Percentiles rank a stretch among this genome's conserved stretches.
phyloP scores from a whole-genome alignment of 192 early-diverging fungal genomes.

The Coemansia sp. region DNA sequence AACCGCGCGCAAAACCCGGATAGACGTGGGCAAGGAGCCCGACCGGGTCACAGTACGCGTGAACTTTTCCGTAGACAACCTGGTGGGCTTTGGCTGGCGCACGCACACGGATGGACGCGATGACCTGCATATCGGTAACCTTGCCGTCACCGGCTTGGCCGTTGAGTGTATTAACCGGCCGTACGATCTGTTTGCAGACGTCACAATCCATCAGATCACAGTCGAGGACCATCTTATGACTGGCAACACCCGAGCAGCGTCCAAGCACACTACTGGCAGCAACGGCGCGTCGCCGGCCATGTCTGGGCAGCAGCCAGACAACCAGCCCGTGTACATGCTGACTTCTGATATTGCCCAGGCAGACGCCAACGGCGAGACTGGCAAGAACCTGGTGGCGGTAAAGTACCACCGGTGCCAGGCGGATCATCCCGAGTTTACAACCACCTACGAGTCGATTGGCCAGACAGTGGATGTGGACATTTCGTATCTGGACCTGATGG shows the following conservation, averaged over 20 bases:
- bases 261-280: slow-evolving; percentile 1
- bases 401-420: slow-evolving; percentile 71
- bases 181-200: slow-evolving; percentile 60
- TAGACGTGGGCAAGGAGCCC: slow-evolving; percentile 40
- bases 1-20: slow-evolving; percentile 9
- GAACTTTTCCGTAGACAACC: slow-evolving; percentile 48
- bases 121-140: slow-evolving; percentile 49
- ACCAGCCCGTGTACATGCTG: slow-evolving; percentile 38
- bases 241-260: background rate
- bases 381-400: slow-evolving; percentile 67
- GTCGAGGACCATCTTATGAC: slow-evolving; percentile 64
- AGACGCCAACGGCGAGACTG: slow-evolving; percentile 44
- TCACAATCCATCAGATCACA: slow-evolving; percentile 74
- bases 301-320: background rate
- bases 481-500: slow-evolving; percentile 76
- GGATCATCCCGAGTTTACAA: slow-evolving; percentile 67
- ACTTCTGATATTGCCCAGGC: slow-evolving; percentile 53
- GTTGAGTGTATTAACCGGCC: slow-evolving; percentile 70
- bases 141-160: slow-evolving; percentile 65
- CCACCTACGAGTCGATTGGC: slow-evolving; percentile 73
- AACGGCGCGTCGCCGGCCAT: background rate
- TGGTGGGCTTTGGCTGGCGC: slow-evolving; percentile 52
- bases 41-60: slow-evolving; percentile 43
- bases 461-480: slow-evolving; percentile 78
- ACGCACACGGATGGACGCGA: slow-evolving; percentile 39